A percentile compares a stretch with the other conserved stretches of the same genome.
phyloP scores from a whole-genome alignment of 2,329 filamentous ascomycete genomes.

The Lojkania enalia region DNA sequence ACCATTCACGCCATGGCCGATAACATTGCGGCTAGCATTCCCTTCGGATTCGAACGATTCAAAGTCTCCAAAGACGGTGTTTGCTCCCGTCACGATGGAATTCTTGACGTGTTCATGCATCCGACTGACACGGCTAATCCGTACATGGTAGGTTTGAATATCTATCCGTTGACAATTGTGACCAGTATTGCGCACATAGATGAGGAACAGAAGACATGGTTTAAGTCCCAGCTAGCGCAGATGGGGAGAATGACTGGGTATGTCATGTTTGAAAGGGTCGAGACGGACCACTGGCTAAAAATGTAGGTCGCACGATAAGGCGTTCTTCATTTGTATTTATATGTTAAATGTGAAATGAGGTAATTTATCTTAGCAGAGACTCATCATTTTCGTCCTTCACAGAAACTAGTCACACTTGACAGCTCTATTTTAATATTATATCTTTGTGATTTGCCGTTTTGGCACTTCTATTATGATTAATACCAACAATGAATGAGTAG shows the following conservation, averaged over 20 bases:
- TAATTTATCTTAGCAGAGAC: no score
- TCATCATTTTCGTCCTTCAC: no score
- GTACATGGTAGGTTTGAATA: not conserved
- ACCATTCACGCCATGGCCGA: not conserved
- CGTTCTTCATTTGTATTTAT: no score
- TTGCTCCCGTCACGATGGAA: no score
- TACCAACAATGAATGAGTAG: no score
- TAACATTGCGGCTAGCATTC: not conserved
- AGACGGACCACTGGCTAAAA: slow-evolving; percentile 3
- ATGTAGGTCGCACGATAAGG: no score
- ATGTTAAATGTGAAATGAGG: no score
- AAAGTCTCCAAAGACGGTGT: no score
- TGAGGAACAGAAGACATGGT: slow-evolving; percentile 16
- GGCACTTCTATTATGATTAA: no score
- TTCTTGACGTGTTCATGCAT: not conserved
- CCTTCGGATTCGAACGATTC: not conserved
- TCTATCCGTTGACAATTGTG: not conserved
- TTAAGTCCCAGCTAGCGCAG: slow-evolving; percentile 19
- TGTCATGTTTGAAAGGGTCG: slow-evolving; percentile 17
- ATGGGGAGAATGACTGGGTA: slow-evolving; percentile 24
- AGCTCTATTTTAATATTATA: no score
- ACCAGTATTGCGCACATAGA: not conserved
- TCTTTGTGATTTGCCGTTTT: no score
- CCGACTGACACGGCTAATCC: not conserved
- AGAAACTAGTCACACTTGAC: no score